A percentile compares a stretch with the other conserved stretches of the same genome.
Conservation (phyloP, 495 filamentous ascomycete genomes). For the Neurospora sp. region DNA sequence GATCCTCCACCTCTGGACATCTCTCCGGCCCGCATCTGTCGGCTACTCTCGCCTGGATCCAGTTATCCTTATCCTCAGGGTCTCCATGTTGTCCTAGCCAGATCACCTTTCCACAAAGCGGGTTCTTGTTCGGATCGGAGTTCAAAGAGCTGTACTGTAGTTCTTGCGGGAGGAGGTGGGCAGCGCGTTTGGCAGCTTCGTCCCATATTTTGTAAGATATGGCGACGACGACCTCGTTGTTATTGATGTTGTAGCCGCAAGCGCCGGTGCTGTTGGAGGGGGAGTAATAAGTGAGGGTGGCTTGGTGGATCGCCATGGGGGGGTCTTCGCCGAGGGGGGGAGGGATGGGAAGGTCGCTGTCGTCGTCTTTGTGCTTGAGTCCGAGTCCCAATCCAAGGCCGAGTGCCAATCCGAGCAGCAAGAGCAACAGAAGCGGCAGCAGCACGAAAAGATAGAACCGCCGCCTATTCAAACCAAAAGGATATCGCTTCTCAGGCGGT, state of each 20-base stretch:
- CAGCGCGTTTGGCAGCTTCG: conserved; percentile 20
- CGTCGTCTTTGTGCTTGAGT: neutral
- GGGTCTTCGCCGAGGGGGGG: neutral
- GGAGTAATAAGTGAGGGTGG: conserved; percentile 18
- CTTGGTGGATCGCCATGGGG: neutral
- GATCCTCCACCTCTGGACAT: conserved; percentile 47
- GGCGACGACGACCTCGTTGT: conserved; percentile 50
- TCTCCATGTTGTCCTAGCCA: conserved; percentile 37
- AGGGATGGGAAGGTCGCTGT: neutral
- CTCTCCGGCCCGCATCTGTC: conserved; percentile 54
- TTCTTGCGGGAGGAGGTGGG: conserved; percentile 6
- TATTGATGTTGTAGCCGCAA: conserved; percentile 50
- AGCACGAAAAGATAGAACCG: neutral
- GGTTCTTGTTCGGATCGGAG: conserved; percentile 58
- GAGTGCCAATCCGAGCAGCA: neutral
- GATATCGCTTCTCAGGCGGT: neutral
- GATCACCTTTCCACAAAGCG: conserved; percentile 57
- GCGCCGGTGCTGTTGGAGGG: conserved; percentile 47
- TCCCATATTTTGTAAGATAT: conserved; percentile 62
- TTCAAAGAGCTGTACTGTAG: conserved; percentile 9
- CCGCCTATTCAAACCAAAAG: neutral
- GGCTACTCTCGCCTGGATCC: conserved; percentile 59
- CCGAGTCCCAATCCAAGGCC: neutral
- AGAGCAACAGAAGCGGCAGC: neutral
- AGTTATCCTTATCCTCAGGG: conserved; percentile 24